Conservation (phyloP, 371 early-diverging fungal species). For the Mortierella polycephala region DNA sequence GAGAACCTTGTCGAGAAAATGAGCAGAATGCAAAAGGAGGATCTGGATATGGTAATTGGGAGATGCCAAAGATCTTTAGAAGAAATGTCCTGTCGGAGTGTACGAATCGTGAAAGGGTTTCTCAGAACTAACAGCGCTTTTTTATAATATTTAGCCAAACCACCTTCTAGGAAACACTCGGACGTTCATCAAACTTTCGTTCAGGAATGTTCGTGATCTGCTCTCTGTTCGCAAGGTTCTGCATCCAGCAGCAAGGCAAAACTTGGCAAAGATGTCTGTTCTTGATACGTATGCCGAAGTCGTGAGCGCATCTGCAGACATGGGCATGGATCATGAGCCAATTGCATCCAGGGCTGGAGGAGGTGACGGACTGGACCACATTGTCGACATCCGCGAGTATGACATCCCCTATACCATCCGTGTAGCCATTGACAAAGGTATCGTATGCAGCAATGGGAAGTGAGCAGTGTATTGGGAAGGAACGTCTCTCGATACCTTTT, state of each 20-base stretch:
- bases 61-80: neutral
- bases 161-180: slow-evolving; percentile 86
- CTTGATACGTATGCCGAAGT: slow-evolving; percentile 70
- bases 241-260: slow-evolving; percentile 75
- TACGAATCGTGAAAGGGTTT: no score
- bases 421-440: slow-evolving; percentile 92
- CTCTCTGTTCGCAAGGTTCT: slow-evolving; percentile 79
- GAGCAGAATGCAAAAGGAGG: slow-evolving; percentile 79
- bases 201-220: slow-evolving; percentile 87
- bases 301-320: slow-evolving; percentile 56
- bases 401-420: slow-evolving; percentile 95
- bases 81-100: no score
- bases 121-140: no score
- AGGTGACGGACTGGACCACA: slow-evolving; percentile 61
- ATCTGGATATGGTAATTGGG: slow-evolving; percentile 80
- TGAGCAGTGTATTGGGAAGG: no score
- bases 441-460: neutral
- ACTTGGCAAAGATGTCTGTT: slow-evolving; percentile 71
- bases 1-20: slow-evolving; percentile 74
- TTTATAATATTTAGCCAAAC: slow-evolving; percentile 71
- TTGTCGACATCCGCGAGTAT: slow-evolving; percentile 93
- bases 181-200: slow-evolving; percentile 80
- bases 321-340: slow-evolving; percentile 30
- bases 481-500: no score
- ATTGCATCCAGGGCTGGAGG: slow-evolving; percentile 50